Conservation (phyloP, 805 yeast species). For the Crinitomyces ghanaensis region DNA sequence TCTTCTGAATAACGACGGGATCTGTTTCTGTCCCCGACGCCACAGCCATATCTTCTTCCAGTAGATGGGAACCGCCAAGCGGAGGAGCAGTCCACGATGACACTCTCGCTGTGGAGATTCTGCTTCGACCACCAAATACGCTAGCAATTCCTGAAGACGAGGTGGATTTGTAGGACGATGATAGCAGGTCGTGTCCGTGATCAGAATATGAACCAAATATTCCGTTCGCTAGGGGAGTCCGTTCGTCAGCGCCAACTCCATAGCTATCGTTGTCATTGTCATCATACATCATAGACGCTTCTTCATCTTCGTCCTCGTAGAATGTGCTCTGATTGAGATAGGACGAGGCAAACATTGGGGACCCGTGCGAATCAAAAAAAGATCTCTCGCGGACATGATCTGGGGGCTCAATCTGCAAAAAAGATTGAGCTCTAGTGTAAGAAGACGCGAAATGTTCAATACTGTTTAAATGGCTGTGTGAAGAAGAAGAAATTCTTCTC, state of each 20-base stretch:
- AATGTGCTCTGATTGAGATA: too few relatives aligned
- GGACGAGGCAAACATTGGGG: slow-evolving; percentile 2
- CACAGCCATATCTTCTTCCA: slow-evolving; percentile 14
- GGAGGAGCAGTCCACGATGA: slow-evolving; percentile 10
- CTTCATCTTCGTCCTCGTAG: slow-evolving; percentile 9
- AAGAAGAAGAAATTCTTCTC: too few relatives aligned
- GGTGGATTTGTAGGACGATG: neutral
- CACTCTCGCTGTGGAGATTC: slow-evolving; percentile 8
- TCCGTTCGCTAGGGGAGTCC: neutral
- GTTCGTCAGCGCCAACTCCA: slow-evolving; percentile 1
- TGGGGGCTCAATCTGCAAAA: slow-evolving; percentile 43
- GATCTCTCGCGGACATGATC: slow-evolving; percentile 35
- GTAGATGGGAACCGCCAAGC: slow-evolving; percentile 10
- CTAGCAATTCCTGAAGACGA: neutral
- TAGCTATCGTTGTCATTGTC: slow-evolving; percentile 5
- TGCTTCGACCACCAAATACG: neutral
- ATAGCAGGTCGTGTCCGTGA: neutral
- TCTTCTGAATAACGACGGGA: slow-evolving; percentile 44
- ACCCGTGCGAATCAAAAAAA: slow-evolving; percentile 39
- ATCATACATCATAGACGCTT: neutral
- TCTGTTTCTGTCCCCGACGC: slow-evolving; percentile 32
- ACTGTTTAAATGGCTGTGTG: too few relatives aligned
- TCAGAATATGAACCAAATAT: slow-evolving; percentile 1
- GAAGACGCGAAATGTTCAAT: slow-evolving; percentile 72
- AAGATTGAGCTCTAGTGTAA: slow-evolving; percentile 65